Evolutionary conservation across 2,329 filamentous ascomycete genomes (phyloP), one percentile per base, ranked within the genome.

Genomic region (Epichloe coenophiala): DNA sequence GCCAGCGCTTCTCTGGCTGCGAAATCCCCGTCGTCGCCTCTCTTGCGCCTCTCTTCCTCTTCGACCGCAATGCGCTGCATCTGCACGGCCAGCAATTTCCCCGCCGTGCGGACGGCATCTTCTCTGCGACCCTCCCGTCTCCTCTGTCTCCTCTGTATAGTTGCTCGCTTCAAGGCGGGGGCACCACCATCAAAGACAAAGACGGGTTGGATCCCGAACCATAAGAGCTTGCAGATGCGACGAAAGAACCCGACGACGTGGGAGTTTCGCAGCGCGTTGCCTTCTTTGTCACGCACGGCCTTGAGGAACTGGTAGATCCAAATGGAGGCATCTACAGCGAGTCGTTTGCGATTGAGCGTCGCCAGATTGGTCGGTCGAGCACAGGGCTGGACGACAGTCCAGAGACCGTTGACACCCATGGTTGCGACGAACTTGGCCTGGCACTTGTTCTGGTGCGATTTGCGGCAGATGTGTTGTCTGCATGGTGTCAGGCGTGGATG

Each of bases 251-350:
- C 93, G 42, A 98, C 88, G 37, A 98, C 81, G 63, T 98, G 93
- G 33, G 88, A 91, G 71, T 96, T 98, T 56, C 90, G 88, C 48
- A 98, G 75, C 1, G 93, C 93, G 63, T 98, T 95, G 49, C 93
- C 93, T 68, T 98, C 93, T 63, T 97, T 96, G 70, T 98, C 93
- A 60, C 93, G 90, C 11, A 98, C 93, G 9, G 94, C 93, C 71
- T 98, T 98, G 60, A 98, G 81, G 63, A 98, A 98, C 64, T 98
- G 93, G 74, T 98, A 98, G 60, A 98, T 97, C 93, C 93, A 98
- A 65, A 98, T 98, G 12, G 90, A 96, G 52, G 94, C 93, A 70
- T 98, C 93, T 58, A 98, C 88, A 45, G 93, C 94, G 47, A 98
- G 84, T 15, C 93, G 88, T 70, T 95, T 96, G 59, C 86, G 88